These are phyloP conservation scores for Metarhizium humberi DNA, from an alignment of 2,329 filamentous ascomycete genomes.

Conservation along the genomic window DNA sequence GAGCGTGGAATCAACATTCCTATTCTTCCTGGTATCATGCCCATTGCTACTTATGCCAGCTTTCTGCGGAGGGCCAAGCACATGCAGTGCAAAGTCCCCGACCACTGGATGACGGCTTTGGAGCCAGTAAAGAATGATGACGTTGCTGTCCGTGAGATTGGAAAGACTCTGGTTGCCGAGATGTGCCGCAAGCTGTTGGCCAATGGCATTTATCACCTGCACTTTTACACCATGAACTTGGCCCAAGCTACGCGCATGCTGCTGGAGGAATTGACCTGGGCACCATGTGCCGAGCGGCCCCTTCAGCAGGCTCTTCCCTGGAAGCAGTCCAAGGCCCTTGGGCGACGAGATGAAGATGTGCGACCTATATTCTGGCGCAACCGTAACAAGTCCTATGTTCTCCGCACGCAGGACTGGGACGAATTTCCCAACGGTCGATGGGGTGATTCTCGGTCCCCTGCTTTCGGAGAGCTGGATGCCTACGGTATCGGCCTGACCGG, in stretches of 20 bases:
- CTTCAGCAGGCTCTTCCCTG: conserved; percentile 88
- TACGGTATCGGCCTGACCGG: conserved; percentile 92
- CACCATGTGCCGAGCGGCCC: conserved; percentile 68
- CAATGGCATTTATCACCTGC: conserved; percentile 76
- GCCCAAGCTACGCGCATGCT: conserved; percentile 91
- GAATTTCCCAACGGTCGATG: conserved; percentile 98
- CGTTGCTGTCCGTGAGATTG: conserved; percentile 80
- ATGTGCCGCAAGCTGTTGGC: conserved; percentile 82
- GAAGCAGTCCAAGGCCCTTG: conserved; percentile 86
- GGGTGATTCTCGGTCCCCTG: conserved; percentile 93
- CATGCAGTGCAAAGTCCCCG: conserved; percentile 78
- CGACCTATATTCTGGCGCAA: conserved; percentile 99
- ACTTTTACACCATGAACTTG: conserved; percentile 99
- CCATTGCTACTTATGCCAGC: conserved; percentile 86
- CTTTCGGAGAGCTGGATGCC: conserved; percentile 88
- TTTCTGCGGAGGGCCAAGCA: conserved; percentile 86
- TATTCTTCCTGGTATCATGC: conserved; percentile 80
- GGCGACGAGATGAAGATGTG: conserved; percentile 86
- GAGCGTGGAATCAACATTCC: conserved; percentile 75
- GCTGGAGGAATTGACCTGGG: conserved; percentile 76
- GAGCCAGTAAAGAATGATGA: conserved; percentile 97
- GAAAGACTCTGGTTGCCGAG: conserved; percentile 76
- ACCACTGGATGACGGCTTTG: conserved; percentile 69
- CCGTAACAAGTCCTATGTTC: conserved; percentile 88
- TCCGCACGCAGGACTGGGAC: conserved; percentile 96